Conservation (phyloP, 306 rosid genomes). For the Ochetophila trinervis region DNA sequence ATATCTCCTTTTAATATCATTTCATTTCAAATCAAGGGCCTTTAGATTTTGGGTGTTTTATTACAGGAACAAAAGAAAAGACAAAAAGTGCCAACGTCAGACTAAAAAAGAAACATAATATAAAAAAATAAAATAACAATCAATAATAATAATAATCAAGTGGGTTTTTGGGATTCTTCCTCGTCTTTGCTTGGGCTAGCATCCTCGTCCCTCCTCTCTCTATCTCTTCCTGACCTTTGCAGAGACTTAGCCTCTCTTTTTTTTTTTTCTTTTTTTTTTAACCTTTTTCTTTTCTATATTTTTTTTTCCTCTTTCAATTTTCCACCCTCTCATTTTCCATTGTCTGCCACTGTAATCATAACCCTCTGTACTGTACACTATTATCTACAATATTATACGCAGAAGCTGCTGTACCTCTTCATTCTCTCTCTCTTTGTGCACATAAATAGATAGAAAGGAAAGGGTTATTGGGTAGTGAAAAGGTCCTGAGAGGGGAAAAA, state of each 20-base stretch:
- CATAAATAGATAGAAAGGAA: conserved; percentile 24
- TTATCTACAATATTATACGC: conserved; percentile 22
- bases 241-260: conserved; percentile 27
- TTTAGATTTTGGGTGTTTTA: conserved; percentile 70
- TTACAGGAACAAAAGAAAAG: conserved; percentile 41
- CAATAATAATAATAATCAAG: conserved; percentile 19
- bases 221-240: conserved; percentile 19
- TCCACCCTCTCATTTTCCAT: conserved; percentile 20
- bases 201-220: conserved; percentile 29
- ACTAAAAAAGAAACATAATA: conserved; percentile 12
- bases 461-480: conserved; percentile 33
- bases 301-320: conserved; percentile 26
- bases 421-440: conserved; percentile 25
- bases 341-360: conserved; percentile 49
- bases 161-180: conserved; percentile 41
- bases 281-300: conserved; percentile 2
- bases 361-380: conserved; percentile 28
- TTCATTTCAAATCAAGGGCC: conserved; percentile 35
- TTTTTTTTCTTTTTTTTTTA: conserved; percentile 2
- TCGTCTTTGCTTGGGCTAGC: conserved; percentile 37
- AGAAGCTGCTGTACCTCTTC: conserved; percentile 18
- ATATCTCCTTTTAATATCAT: conserved; percentile 24
- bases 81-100: conserved; percentile 47
- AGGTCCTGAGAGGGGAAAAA: background rate
- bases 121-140: conserved; percentile 10